These are phyloP conservation scores for Pelargonium myrrhifolium DNA, from an alignment of 441 rosid species.

Conservation along the genomic window DNA sequence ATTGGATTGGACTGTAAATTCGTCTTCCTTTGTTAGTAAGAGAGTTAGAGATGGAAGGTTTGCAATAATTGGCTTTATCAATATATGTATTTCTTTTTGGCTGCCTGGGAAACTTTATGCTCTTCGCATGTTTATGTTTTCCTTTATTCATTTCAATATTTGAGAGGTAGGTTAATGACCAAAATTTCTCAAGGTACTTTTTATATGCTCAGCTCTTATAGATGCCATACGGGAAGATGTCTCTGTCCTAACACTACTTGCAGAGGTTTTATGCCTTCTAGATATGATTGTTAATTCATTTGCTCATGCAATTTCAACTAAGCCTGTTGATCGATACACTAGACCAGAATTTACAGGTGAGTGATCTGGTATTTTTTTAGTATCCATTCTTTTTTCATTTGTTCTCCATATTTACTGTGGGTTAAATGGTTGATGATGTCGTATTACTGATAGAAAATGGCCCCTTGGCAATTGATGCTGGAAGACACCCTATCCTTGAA, in stretches of 20 bases:
- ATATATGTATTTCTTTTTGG: background rate
- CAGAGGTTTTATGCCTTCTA: constrained; percentile 87
- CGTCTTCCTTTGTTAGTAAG: background rate
- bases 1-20: background rate
- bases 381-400: constrained; percentile 4
- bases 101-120: background rate
- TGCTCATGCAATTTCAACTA: constrained; percentile 81
- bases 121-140: background rate
- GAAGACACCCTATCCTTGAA: constrained; percentile 95
- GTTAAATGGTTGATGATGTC: constrained; percentile 19
- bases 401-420: constrained; percentile 15
- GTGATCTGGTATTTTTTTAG: constrained; percentile 17
- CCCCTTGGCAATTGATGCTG: constrained; percentile 93
- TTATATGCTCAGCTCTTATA: constrained; percentile 54
- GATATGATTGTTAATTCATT: constrained; percentile 97
- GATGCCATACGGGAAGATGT: constrained; percentile 75
- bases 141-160: background rate
- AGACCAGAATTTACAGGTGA: constrained; percentile 86
- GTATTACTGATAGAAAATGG: constrained; percentile 52
- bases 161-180: background rate
- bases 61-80: background rate
- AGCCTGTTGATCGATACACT: constrained; percentile 74
- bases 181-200: constrained; percentile 2
- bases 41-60: background rate
- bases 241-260: constrained; percentile 71